phyloP scores from a whole-genome alignment of 1,284 basidiomycete species.

The Grifola frondosa region DNA sequence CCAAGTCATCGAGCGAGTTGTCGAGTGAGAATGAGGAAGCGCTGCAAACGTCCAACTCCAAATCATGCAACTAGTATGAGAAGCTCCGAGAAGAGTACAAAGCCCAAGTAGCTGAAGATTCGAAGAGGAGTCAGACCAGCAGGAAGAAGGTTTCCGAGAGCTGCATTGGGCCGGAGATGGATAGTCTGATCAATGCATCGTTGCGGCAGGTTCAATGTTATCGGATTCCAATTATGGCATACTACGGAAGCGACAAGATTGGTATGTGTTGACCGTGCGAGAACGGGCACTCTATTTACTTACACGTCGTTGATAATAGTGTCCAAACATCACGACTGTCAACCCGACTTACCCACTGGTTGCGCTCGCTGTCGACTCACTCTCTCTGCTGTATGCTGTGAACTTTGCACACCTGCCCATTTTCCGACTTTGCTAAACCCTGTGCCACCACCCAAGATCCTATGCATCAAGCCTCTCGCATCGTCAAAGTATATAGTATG shows the following conservation, averaged over 20 bases:
- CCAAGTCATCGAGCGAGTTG: too few species aligned
- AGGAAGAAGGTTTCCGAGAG: too few species aligned
- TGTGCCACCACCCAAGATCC: neutral
- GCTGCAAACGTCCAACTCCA: too few species aligned
- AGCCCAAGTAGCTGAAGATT: too few species aligned
- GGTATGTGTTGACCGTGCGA: neutral
- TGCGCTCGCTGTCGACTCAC: conserved; percentile 7
- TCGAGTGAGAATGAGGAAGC: too few species aligned
- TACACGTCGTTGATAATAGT: too few species aligned
- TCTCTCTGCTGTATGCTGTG: conserved; percentile 10
- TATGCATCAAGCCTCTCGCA: too few species aligned
- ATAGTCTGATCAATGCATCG: conserved; percentile 10
- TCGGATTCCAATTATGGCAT: conserved; percentile 6
- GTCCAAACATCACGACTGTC: neutral
- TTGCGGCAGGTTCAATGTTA: conserved; percentile 2
- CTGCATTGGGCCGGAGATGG: conserved; percentile 8
- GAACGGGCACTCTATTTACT: neutral
- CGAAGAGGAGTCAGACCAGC: too few species aligned
- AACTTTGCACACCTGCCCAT: conserved; percentile 4
- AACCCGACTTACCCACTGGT: neutral
- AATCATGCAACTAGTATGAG: too few species aligned
- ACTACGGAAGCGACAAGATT: conserved; percentile 7
- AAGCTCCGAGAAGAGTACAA: too few species aligned
- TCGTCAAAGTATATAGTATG: conserved; percentile 5
- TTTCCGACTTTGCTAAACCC: neutral